Conservation (phyloP, 2,329 filamentous ascomycete species). For the Pezicula carpinea region DNA sequence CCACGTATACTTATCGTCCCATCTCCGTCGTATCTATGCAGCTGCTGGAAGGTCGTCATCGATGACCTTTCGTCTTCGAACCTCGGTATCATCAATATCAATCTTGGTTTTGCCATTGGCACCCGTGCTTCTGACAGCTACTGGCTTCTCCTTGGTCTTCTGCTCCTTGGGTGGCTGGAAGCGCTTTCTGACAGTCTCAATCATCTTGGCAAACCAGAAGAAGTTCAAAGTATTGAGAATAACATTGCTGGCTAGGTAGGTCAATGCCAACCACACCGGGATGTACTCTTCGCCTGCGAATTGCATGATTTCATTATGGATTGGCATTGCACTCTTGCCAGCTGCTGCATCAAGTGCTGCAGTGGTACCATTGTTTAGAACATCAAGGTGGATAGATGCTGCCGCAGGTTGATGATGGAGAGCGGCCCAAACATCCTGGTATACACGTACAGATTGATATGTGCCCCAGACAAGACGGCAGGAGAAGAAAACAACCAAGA, state of each 20-base stretch:
- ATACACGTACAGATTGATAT: constrained; percentile 65
- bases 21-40: not conserved
- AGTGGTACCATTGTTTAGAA: constrained; percentile 29
- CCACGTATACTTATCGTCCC: not conserved
- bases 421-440: constrained; percentile 62
- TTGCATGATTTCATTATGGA: constrained; percentile 37
- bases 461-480: constrained; percentile 76
- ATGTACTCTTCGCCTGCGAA: constrained; percentile 50
- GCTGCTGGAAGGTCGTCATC: constrained; percentile 13
- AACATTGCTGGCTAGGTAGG: constrained; percentile 67
- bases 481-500: constrained; percentile 70
- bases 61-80: constrained; percentile 24
- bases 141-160: constrained; percentile 26
- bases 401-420: constrained; percentile 40
- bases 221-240: constrained; percentile 73
- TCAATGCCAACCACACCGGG: constrained; percentile 63
- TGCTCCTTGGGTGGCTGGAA: constrained; percentile 52
- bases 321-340: constrained; percentile 22
- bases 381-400: constrained; percentile 29
- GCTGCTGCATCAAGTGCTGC: constrained; percentile 28
- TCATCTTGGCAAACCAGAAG: constrained; percentile 87
- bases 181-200: constrained; percentile 70
- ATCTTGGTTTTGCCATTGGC: constrained; percentile 23
- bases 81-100: constrained; percentile 25
- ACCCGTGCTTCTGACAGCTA: constrained; percentile 22